Evolutionary conservation across 257 asterid genomes (phyloP).

Genomic region (Lycium barbarum): DNA sequence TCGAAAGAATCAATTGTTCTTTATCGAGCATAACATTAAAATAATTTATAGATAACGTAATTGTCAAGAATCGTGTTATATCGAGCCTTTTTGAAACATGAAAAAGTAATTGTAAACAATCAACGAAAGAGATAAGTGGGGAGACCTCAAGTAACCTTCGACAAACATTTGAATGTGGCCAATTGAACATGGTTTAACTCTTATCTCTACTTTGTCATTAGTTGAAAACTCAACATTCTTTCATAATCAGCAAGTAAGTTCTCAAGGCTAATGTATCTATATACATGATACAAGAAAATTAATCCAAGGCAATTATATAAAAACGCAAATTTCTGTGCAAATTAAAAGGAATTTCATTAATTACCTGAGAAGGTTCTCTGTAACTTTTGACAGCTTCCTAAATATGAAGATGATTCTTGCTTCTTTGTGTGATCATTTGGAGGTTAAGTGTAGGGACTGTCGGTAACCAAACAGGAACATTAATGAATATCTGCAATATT

Average conservation of each 20-base stretch:
- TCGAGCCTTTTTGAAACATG: no score
- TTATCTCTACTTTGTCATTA: constrained; percentile 71
- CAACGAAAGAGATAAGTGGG: no score
- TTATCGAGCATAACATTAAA: no score
- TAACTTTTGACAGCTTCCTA: constrained; percentile 67
- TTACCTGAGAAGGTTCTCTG: constrained; percentile 72
- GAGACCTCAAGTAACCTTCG: no score
- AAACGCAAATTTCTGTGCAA: background rate
- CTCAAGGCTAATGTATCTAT: no score
- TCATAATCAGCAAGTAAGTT: no score
- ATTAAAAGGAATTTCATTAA: background rate
- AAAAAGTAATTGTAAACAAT: no score
- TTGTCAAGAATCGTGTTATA: no score
- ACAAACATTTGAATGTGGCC: constrained; percentile 59
- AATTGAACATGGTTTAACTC: constrained; percentile 46
- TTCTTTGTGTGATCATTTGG: constrained; percentile 59
- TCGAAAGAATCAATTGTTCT: no score
- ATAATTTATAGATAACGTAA: no score
- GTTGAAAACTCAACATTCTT: constrained; percentile 67
- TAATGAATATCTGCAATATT: constrained; percentile 65
- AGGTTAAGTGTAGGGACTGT: constrained; percentile 62
- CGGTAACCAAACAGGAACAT: constrained; percentile 69
- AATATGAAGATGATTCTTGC: constrained; percentile 58
- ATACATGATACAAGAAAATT: no score
- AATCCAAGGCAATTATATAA: background rate